phyloP scores from a whole-genome alignment of 441 rosid species.

The Theobroma grandiflorum region DNA sequence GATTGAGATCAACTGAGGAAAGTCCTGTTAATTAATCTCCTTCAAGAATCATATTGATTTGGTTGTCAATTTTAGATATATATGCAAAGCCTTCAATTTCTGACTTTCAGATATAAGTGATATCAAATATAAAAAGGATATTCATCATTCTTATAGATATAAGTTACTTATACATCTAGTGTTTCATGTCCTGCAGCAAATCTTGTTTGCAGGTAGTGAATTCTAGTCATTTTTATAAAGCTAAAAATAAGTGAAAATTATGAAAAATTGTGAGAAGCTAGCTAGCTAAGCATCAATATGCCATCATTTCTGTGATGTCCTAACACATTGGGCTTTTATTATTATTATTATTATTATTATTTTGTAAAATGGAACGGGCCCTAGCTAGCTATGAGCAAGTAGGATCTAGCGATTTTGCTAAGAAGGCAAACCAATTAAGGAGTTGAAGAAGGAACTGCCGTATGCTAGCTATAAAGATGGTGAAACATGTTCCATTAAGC shows the following conservation, averaged over 20 bases:
- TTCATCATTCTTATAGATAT: too few relatives aligned
- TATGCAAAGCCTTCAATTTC: background rate
- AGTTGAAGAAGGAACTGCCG: background rate
- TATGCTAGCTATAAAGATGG: constrained; percentile 4
- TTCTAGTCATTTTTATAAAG: background rate
- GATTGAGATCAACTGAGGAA: background rate
- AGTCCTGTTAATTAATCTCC: background rate
- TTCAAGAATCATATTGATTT: background rate
- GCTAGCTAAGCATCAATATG: background rate
- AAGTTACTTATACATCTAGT: too few relatives aligned
- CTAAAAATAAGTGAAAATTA: too few relatives aligned
- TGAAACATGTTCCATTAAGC: constrained; percentile 7
- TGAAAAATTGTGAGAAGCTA: too few relatives aligned
- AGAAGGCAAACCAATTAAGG: background rate
- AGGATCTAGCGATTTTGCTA: background rate
- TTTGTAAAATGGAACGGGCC: background rate
- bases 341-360: too few relatives aligned
- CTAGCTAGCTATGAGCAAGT: background rate
- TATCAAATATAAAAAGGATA: background rate
- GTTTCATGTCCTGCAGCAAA: too few relatives aligned
- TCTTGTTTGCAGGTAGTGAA: too few relatives aligned
- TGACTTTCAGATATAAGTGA: background rate
- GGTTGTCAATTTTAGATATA: background rate
- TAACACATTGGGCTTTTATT: background rate
- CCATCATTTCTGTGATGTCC: background rate